Base-by-base conservation (phyloP, 345 rosid species). In the Brassica incana region DNA sequence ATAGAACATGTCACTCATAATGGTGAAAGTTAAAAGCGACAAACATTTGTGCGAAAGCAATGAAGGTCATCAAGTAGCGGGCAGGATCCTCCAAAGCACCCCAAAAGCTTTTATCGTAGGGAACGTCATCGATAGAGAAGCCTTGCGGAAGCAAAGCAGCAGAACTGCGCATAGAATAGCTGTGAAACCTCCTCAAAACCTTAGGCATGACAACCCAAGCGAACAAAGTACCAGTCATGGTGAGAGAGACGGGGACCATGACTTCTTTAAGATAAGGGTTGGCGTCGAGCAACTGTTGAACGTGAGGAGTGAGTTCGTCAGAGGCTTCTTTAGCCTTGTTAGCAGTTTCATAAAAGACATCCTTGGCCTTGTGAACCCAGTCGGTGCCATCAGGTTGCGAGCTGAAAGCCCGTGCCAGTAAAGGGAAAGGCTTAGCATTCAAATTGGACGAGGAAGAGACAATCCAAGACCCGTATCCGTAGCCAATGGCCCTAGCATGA, bases 121-220 rank as follows among this genome's bases (percentile, higher is more conserved):
- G 89, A 82, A 88, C 77, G 72, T 48, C 54, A 48, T 82, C 89
- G 25, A 32, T 66, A 1, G 80, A 69, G 18, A 84, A 68, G 61
- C 83, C 75, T 68, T 76, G 83, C 6, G 90, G 81, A 9, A 87
- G 86, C 80, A 90, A 75, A 77, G 87, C 82, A 75, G 84, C 86
- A 1, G 89, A 87, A 32, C 88, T 88, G 78, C 78, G 88, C 64
- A 61, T 66, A 2, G 90, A 81, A 56, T 91, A 95, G 45, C 80
- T 86, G 71, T 95, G 95, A 84, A 90, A 83, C 77, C 87, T 86
- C 86, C 93, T 90, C 66, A 95, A 77, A 82, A 95, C 18, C 73
- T 78, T 86, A 66, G 99, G 99, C 98, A 95, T 82, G 43, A 95
- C 92, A 20, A 90, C 40, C 99, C 99, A 95, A 43, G 95, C 97